Percentiles rank a stretch among this genome's conserved stretches.
These are phyloP conservation scores for Dictyostelium firmibasis DNA, from an alignment of 78 protist species.

Conservation along the genomic window DNA sequence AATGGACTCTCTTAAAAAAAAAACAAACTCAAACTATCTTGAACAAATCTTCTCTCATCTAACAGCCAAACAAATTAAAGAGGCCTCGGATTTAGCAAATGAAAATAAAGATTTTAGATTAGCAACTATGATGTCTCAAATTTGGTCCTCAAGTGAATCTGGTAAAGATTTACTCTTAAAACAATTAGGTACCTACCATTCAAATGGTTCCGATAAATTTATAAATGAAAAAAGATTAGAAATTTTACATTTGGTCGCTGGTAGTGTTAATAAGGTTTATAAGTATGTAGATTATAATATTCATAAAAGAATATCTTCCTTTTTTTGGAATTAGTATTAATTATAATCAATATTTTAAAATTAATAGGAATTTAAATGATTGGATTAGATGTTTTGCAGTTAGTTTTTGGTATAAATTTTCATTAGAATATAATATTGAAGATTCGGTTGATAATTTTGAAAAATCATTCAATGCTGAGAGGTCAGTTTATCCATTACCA, in stretches of 20 bases:
- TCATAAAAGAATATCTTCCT: background rate
- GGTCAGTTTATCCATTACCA: slow-evolving; percentile 42
- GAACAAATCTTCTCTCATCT: slow-evolving; percentile 33
- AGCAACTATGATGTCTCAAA: slow-evolving; percentile 67
- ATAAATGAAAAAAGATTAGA: slow-evolving; percentile 28
- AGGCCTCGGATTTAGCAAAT: slow-evolving; percentile 17
- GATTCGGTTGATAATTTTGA: background rate
- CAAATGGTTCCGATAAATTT: slow-evolving; percentile 16
- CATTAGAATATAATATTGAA: background rate
- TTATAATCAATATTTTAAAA: too few relatives aligned
- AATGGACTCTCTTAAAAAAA: background rate
- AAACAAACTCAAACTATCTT: background rate
- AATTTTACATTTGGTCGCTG: slow-evolving; percentile 43
- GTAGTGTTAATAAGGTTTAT: slow-evolving; percentile 49
- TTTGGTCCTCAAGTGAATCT: slow-evolving; percentile 8
- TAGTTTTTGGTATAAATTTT: slow-evolving; percentile 58
- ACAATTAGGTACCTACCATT: slow-evolving; percentile 13
- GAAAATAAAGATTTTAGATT: slow-evolving; percentile 48
- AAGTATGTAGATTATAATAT: background rate
- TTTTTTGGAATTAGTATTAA: background rate
- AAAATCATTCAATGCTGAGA: background rate
- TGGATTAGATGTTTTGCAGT: slow-evolving; percentile 72
- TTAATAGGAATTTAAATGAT: slow-evolving; percentile 16
- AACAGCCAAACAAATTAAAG: slow-evolving; percentile 27
- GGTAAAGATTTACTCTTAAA: background rate